phyloP scores from a whole-genome alignment of 179 eudicot species.

The Kewa caespitosa region DNA sequence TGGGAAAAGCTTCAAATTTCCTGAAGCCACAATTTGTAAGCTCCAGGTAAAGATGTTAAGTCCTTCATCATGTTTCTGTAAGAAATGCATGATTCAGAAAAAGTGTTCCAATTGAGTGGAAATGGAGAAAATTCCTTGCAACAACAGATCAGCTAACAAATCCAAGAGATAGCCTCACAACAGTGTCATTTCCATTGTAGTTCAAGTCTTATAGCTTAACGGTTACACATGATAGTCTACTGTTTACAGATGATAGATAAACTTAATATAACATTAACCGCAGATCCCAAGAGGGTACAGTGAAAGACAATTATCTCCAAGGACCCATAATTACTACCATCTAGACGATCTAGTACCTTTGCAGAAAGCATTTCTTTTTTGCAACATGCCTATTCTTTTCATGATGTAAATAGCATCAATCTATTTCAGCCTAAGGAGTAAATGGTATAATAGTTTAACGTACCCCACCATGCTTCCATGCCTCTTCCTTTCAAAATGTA shows the following conservation, averaged over 20 bases:
- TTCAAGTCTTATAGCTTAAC: slow-evolving; percentile 1
- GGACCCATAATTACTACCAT: slow-evolving; percentile 24
- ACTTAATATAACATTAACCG: slow-evolving; percentile 17
- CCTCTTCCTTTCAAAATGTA: slow-evolving; percentile 16
- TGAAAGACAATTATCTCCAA: slow-evolving; percentile 21
- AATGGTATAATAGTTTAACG: slow-evolving; percentile 11
- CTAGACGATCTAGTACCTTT: slow-evolving; percentile 18
- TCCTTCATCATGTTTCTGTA: background rate
- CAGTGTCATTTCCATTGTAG: background rate
- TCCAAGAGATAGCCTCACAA: background rate
- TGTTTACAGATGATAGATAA: slow-evolving; percentile 9
- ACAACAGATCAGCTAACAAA: background rate
- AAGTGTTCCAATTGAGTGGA: background rate
- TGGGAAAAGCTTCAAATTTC: background rate
- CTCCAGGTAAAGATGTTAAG: background rate
- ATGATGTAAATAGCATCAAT: slow-evolving; percentile 24
- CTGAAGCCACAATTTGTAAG: background rate
- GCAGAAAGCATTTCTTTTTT: slow-evolving; percentile 21
- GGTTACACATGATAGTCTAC: too few species aligned
- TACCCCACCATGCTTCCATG: slow-evolving; percentile 28
- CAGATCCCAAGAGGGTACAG: slow-evolving; percentile 36
- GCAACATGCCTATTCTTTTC: slow-evolving; percentile 23
- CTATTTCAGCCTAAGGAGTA: slow-evolving; percentile 14
- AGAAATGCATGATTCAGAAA: too few species aligned
- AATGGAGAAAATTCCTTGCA: background rate